Base-by-base conservation (phyloP, 2,329 filamentous ascomycete species). In the Monosporascus ibericus region DNA sequence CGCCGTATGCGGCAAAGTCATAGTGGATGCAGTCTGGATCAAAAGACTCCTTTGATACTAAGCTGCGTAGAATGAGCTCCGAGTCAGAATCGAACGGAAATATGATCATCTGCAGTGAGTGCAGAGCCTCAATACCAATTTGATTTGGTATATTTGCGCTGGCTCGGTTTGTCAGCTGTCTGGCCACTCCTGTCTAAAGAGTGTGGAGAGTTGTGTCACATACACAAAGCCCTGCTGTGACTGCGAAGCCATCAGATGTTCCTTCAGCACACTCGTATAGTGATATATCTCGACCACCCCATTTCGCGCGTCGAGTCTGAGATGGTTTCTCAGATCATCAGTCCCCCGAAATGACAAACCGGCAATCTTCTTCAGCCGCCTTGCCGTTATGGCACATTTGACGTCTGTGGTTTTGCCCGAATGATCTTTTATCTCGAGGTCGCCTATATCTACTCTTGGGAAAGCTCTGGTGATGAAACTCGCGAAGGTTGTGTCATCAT, bases 201-300 rank as follows among this genome's bases (percentile, higher is more conserved):
- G 30, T 14, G 11, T 14, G 30, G 30, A 34, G 30, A 34, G 30
- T 34, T 5, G 11, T 11, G 30, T 34, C 9, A 34, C 30, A 2
- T 34, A 34, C 30, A 34, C 30, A 14, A 34, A 34, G 30, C 30
- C 11, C 30, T 34, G 30, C 11, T 34, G 30, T 11, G 9, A 34
- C 30, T 34, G 30, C 5, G 30, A 34, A 34, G 30, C 30, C 30
- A 34, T 34, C n/a, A 65, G 52, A 24, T 63, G 57, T 47, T 68
- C 63, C 42, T 65, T 67, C 9, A 68, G 47, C 34, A 68, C 63
- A 20, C 63, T 61, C 14, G 64, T 62, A 47, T 67, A 59, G 52
- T 68, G 63, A 44, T 60, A 68, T 48, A 68, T 56, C n/a, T 64
- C 56, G 14, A 67, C 55, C 1, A 61, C 54, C 5, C 58, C 62